Conservation (phyloP, 148 eudicot species). For the Suaeda aralocaspica region DNA sequence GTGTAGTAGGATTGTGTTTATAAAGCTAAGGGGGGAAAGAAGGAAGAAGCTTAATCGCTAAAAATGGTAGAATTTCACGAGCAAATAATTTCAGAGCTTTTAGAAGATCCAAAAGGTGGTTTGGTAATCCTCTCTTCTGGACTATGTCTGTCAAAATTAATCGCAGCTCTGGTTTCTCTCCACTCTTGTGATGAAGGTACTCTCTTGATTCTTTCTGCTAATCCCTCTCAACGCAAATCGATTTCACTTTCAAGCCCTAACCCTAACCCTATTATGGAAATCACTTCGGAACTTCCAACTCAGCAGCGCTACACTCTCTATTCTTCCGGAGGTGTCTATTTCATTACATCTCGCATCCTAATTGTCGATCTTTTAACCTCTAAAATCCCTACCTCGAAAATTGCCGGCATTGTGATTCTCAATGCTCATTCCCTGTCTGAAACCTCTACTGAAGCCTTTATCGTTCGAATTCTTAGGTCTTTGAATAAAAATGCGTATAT, state of each 20-base stretch:
- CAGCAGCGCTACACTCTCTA: constrained; percentile 63
- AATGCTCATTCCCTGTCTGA: constrained; percentile 73
- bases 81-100: constrained; percentile 79
- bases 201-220: constrained; percentile 56
- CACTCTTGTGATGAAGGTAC: constrained; percentile 63
- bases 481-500: constrained; percentile 46
- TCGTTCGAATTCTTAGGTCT: constrained; percentile 64
- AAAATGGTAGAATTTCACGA: constrained; percentile 75
- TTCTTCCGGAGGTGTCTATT: constrained; percentile 50
- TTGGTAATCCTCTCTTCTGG: constrained; percentile 77
- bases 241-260: constrained; percentile 30
- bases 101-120: constrained; percentile 74
- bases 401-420: constrained; percentile 64
- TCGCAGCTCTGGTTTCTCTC: constrained; percentile 59
- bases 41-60: no score
- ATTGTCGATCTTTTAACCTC: constrained; percentile 79
- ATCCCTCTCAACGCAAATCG: constrained; percentile 37
- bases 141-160: constrained; percentile 63
- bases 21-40: no score
- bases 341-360: constrained; percentile 73
- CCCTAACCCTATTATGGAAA: constrained; percentile 43
- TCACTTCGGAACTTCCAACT: constrained; percentile 66
- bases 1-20: no score
- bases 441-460: constrained; percentile 82
- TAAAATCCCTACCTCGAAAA: constrained; percentile 46